Percentiles rank a stretch among this genome's conserved stretches.
Conservation (phyloP, 129 eudicot genomes). For the Sambucus nigra region DNA sequence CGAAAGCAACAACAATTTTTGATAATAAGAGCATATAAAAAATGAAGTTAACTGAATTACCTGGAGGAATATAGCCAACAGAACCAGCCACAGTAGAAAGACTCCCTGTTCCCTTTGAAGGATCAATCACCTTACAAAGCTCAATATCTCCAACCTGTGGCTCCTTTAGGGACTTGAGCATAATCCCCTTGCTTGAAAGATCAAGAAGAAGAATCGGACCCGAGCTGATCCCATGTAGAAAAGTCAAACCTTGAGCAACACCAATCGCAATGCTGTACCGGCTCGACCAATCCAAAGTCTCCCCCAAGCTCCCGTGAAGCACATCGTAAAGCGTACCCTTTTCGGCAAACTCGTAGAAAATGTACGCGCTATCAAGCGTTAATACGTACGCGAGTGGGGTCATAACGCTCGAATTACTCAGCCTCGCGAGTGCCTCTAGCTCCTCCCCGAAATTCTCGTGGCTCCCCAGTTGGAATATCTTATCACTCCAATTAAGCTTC, state of each 20-base stretch:
- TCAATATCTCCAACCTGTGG: constrained; percentile 82
- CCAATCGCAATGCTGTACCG: constrained; percentile 81
- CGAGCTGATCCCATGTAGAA: constrained; percentile 61
- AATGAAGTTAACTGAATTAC: constrained; percentile 23
- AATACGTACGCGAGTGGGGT: constrained; percentile 69
- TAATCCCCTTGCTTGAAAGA: constrained; percentile 48
- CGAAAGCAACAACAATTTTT: too few relatives aligned
- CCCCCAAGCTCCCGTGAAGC: constrained; percentile 43
- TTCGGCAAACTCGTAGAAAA: constrained; percentile 52
- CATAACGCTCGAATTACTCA: constrained; percentile 77
- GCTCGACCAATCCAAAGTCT: constrained; percentile 69
- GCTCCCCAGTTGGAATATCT: constrained; percentile 55
- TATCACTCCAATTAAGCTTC: constrained; percentile 65
- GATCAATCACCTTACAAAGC: constrained; percentile 82
- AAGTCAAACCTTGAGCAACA: constrained; percentile 71
- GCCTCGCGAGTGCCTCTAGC: constrained; percentile 55
- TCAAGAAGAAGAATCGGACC: constrained; percentile 64
- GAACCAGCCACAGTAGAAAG: constrained; percentile 72
- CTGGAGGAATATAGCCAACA: constrained; percentile 77
- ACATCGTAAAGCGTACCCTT: constrained; percentile 61
- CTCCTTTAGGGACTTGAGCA: constrained; percentile 66
- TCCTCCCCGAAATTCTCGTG: constrained; percentile 56
- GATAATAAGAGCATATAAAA: too few relatives aligned
- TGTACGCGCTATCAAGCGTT: constrained; percentile 57
- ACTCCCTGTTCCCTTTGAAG: constrained; percentile 65